Evolutionary conservation across 2,329 filamentous ascomycete species (phyloP), one percentile per base, ranked within the genome.

Genomic region (Pezicula neosporulosa): DNA sequence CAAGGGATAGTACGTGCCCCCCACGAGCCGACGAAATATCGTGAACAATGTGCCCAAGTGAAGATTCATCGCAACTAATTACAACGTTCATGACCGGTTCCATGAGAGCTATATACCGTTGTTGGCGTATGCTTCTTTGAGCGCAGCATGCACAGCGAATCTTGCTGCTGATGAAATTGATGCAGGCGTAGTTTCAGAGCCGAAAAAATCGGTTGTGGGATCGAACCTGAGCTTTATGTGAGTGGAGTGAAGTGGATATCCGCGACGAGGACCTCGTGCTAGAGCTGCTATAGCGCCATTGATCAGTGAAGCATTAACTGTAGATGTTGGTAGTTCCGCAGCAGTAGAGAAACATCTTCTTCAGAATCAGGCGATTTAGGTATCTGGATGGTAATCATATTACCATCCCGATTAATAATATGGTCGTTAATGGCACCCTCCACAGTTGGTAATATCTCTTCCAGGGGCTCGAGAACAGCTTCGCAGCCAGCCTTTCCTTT

Each of bases 81-180:
- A 86, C 84, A 5, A 89, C 90, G 54, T 86, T 85, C 90, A 97
- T 97, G 49, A 99, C 89, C 1, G 94, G 94, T 65, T 99, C 94
- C 72, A 97, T 87, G 37, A 99, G 75, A 1, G 80, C 79, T 1
- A 90, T 1, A 90, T 80, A 3, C 75, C 72, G 3, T 73, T 65
- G 27, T 72, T 68, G 9, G 77, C 71, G 50, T 82, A 77, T 0
- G 85, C 82, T 16, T 82, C 77, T 47, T 81, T 80, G 1, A 97
- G 77, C 0, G 86, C 86, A 8, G 79, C 75, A 53, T 86, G 82
- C 0, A 92, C 86, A 2, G 89, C 88, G 64, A 70, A 81, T 66
- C 71, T 84, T 60, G 77, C 85, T 54, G 77, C 90, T 71, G 76
- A 90, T 63, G 81, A 91, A 67, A 76, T 78, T 59, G 75, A 87